A percentile compares a stretch with the other conserved stretches of the same genome.
phyloP scores from a whole-genome alignment of 139 green algal species.

The Deuterostichococcus epilithicus region DNA sequence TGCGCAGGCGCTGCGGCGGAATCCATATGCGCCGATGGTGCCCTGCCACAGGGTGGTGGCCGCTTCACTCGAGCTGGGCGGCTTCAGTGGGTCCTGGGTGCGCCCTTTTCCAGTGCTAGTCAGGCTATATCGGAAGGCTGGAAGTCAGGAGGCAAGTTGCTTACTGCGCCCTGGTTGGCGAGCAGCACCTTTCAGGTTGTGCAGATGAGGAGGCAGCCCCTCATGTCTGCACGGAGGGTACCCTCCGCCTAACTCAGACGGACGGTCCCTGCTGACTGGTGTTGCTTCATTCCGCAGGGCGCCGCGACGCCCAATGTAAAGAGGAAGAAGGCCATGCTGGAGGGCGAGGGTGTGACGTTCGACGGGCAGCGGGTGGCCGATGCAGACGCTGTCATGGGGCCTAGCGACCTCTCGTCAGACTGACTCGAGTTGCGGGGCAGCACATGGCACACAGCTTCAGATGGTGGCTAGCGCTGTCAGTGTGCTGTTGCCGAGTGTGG shows the following conservation, averaged over 20 bases:
- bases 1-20: constrained; percentile 62
- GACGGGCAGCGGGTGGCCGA: constrained; percentile 23
- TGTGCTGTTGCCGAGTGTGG: too few relatives aligned
- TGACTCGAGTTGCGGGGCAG: background rate
- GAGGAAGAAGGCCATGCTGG: constrained; percentile 42
- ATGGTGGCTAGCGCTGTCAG: too few relatives aligned
- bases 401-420: background rate
- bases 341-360: constrained; percentile 46
- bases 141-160: background rate
- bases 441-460: background rate
- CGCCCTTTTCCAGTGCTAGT: constrained; percentile 40
- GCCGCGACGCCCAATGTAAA: constrained; percentile 22
- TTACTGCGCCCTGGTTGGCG: background rate
- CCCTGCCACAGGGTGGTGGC: constrained; percentile 79
- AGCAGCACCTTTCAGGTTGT: background rate
- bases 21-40: constrained; percentile 68
- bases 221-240: background rate
- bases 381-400: background rate
- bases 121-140: constrained; percentile 44
- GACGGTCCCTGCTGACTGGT: background rate
- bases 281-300: constrained; percentile 20
- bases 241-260: background rate
- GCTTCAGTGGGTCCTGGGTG: constrained; percentile 67
- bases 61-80: constrained; percentile 53
- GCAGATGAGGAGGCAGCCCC: background rate